Percentiles rank a stretch among this genome's conserved stretches.
Conservation (phyloP, 2,329 filamentous ascomycete genomes). For the Whalleya microplaca region DNA sequence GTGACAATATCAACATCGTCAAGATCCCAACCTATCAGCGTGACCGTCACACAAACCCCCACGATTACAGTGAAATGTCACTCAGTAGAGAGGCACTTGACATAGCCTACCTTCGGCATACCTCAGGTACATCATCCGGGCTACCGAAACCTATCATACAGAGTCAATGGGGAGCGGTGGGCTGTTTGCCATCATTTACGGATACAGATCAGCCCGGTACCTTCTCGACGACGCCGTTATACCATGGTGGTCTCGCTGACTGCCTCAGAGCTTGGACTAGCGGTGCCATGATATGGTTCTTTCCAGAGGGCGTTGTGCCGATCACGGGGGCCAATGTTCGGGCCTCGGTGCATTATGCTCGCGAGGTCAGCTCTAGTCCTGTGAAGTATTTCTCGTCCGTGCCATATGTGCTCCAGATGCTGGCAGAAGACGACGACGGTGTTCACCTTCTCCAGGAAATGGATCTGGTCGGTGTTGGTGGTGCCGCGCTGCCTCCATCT, state of each 20-base stretch:
- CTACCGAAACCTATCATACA: conserved; percentile 66
- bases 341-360: conserved; percentile 48
- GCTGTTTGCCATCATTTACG: conserved; percentile 54
- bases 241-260: conserved; percentile 68
- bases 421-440: conserved; percentile 48
- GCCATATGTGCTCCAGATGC: conserved; percentile 59
- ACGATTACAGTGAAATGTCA: neutral
- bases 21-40: conserved; percentile 15
- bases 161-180: conserved; percentile 57
- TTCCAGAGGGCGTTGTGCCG: conserved; percentile 58
- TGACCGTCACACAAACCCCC: neutral
- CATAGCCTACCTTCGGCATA: conserved; percentile 63
- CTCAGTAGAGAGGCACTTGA: conserved; percentile 28
- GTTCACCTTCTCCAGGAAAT: conserved; percentile 51
- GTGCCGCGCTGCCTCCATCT: conserved; percentile 57
- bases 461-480: conserved; percentile 66
- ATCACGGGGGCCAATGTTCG: conserved; percentile 60
- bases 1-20: conserved; percentile 19
- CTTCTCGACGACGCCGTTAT: conserved; percentile 68
- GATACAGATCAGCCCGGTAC: conserved; percentile 47
- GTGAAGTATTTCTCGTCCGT: conserved; percentile 66
- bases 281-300: conserved; percentile 63
- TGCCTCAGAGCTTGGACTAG: conserved; percentile 65
- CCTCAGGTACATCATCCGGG: conserved; percentile 67
- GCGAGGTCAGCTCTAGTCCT: conserved; percentile 20